Evolutionary conservation across 2,329 filamentous ascomycete species (phyloP).

Genomic region (Cercospora zeae-maydis): DNA sequence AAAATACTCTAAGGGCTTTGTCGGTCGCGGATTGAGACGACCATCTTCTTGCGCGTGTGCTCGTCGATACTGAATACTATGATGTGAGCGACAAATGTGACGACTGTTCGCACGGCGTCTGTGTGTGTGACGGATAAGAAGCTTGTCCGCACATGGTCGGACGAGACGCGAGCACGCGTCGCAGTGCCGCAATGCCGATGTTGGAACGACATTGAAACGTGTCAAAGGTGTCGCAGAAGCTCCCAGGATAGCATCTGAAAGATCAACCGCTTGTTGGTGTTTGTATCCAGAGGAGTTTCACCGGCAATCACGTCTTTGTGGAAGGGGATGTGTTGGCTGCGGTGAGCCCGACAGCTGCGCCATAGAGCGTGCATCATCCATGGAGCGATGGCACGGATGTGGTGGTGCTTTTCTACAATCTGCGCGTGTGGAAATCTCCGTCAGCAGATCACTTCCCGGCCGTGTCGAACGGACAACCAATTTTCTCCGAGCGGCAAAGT

Average conservation of each 20-base stretch:
- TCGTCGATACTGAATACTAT: neutral
- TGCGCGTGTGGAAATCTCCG: neutral
- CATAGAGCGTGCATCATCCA: conserved; percentile 1
- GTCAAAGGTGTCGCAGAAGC: neutral
- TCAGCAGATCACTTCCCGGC: neutral
- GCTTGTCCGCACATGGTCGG: conserved; percentile 5
- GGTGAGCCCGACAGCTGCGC: neutral
- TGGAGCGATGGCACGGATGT: neutral
- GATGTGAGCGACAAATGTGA: too few relatives aligned
- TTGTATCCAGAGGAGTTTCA: neutral
- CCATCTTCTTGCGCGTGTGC: neutral
- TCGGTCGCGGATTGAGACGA: neutral
- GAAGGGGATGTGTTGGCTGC: neutral
- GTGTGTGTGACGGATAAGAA: neutral
- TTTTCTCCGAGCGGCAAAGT: neutral
- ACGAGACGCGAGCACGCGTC: neutral
- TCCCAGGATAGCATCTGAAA: neutral
- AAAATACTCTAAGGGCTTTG: neutral
- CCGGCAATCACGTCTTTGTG: neutral
- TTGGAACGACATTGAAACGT: conserved; percentile 1
- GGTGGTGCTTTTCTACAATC: neutral
- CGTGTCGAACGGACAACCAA: neutral
- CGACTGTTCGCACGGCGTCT: neutral
- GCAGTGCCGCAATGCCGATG: neutral
- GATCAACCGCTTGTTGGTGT: neutral